These are phyloP conservation scores for Phellinidium pouzarii DNA, from an alignment of 1,284 basidiomycete species.

Conservation along the genomic window DNA sequence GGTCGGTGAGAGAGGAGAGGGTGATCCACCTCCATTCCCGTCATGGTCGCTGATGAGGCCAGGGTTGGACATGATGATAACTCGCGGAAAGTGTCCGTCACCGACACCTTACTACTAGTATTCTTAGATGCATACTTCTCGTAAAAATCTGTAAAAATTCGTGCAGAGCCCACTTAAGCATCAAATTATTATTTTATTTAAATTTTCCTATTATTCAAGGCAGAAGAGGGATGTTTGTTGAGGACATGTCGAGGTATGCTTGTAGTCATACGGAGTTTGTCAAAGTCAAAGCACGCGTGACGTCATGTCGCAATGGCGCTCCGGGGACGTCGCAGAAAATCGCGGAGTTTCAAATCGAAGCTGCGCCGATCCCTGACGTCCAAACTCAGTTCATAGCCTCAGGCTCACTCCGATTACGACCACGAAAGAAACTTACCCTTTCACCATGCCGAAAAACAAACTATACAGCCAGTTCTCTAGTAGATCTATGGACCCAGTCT, in stretches of 20 bases:
- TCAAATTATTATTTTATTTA: too few species aligned
- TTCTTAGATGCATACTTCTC: neutral
- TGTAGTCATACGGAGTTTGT: too few species aligned
- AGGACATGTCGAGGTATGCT: too few species aligned
- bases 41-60: neutral
- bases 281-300: neutral
- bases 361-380: too few species aligned
- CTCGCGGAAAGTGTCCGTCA: neutral
- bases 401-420: neutral
- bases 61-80: neutral
- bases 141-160: too few species aligned
- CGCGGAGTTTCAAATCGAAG: neutral
- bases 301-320: neutral
- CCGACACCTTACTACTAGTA: too few species aligned
- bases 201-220: too few species aligned
- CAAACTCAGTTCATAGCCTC: too few species aligned
- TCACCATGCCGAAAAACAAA: neutral
- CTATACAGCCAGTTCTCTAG: neutral
- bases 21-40: neutral
- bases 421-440: neutral
- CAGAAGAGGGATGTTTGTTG: too few species aligned
- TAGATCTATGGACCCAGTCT: conserved; percentile 5
- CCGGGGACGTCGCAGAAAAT: neutral
- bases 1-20: neutral
- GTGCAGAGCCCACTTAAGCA: too few species aligned